A percentile compares a stretch with the other conserved stretches of the same genome.
Conservation (phyloP, 1,139 yeast species). For the Pneumocystis canis region DNA sequence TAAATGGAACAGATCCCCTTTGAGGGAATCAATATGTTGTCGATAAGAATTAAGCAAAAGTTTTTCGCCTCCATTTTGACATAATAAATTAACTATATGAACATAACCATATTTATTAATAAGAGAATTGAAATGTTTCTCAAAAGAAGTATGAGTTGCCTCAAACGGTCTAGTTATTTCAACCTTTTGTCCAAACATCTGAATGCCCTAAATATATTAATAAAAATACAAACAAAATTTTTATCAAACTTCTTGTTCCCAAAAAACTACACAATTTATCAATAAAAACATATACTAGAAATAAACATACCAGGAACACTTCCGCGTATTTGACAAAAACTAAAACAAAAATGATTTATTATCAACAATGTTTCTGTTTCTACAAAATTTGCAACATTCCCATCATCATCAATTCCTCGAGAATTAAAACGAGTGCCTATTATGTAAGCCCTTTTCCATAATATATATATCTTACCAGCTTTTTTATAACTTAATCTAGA, state of each 20-base stretch:
- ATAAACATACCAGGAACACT: constrained; percentile 47
- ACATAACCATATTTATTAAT: constrained; percentile 69
- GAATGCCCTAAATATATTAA: constrained; percentile 27
- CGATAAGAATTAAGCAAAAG: constrained; percentile 57
- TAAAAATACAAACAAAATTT: not conserved
- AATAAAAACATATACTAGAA: not conserved
- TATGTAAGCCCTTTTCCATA: not conserved
- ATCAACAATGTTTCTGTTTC: constrained; percentile 76
- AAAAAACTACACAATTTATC: constrained; percentile 37
- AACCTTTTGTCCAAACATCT: constrained; percentile 60
- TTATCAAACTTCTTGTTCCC: constrained; percentile 67
- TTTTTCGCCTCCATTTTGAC: constrained; percentile 63
- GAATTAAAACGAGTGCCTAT: constrained; percentile 80
- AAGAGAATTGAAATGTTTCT: constrained; percentile 58
- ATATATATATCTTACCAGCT: not conserved
- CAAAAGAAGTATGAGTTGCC: constrained; percentile 84
- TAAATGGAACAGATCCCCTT: constrained; percentile 26
- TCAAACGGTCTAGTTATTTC: constrained; percentile 75
- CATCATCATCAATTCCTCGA: constrained; percentile 90
- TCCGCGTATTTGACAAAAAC: constrained; percentile 82
- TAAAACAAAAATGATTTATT: constrained; percentile 42
- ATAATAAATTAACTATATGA: constrained; percentile 69
- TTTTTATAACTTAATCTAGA: constrained; percentile 83
- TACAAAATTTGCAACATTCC: constrained; percentile 89
- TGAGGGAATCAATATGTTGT: constrained; percentile 34